Evolutionary conservation across 306 rosid genomes (phyloP).

Genomic region (Malus orientalis): DNA sequence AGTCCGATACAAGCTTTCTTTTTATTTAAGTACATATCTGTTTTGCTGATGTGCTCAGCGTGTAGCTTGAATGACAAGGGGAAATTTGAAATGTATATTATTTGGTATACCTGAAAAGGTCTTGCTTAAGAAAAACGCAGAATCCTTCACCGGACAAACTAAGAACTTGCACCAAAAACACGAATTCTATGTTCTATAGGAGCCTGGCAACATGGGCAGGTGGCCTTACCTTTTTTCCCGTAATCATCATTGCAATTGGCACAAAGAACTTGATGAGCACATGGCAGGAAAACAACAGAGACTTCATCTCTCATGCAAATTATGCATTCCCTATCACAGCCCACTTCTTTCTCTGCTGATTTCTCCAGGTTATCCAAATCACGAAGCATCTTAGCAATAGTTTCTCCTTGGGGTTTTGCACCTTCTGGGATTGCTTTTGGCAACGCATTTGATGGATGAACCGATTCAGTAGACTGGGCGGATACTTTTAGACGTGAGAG

Average conservation of each 20-base stretch:
- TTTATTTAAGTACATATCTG: constrained; percentile 33
- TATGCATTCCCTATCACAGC: constrained; percentile 63
- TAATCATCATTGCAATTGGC: constrained; percentile 70
- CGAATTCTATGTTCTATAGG: constrained; percentile 79
- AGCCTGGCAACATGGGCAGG: constrained; percentile 81
- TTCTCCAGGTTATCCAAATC: constrained; percentile 60
- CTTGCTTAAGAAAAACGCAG: constrained; percentile 7
- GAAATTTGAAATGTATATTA: constrained; percentile 12
- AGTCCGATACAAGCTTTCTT: constrained; percentile 16
- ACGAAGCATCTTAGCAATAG: constrained; percentile 73
- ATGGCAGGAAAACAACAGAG: constrained; percentile 89
- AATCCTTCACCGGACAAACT: constrained; percentile 15
- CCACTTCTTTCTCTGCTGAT: constrained; percentile 53
- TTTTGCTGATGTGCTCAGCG: constrained; percentile 27
- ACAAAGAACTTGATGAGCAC: constrained; percentile 91
- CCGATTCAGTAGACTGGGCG: constrained; percentile 40
- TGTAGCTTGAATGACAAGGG: constrained; percentile 17
- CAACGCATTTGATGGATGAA: constrained; percentile 35
- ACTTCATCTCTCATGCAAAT: constrained; percentile 79
- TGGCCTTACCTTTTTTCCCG: constrained; percentile 56
- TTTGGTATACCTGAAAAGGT: constrained; percentile 9
- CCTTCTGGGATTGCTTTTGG: constrained; percentile 35
- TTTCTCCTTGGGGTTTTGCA: constrained; percentile 55
- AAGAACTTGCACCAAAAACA: constrained; percentile 91
- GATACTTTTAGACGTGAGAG: constrained; percentile 62